These are phyloP conservation scores for Musa troglodytarum DNA, from an alignment of 176 grass and related monocot species.

Conservation along the genomic window DNA sequence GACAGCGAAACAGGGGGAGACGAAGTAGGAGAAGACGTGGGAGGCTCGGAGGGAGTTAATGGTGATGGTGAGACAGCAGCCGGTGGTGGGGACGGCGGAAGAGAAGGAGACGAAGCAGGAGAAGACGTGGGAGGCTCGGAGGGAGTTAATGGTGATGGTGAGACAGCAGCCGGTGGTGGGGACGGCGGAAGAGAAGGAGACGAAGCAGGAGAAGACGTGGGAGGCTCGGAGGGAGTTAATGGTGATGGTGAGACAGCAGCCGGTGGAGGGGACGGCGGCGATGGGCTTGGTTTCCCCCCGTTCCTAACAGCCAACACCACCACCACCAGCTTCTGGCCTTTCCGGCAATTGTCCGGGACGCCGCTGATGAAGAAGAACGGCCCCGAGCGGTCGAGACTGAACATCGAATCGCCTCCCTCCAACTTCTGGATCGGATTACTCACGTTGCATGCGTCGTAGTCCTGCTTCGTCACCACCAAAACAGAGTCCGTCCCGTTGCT, in stretches of 20 bases:
- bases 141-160: too few relatives aligned
- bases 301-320: slow-evolving; percentile 5
- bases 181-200: not conserved
- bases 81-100: too few relatives aligned
- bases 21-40: too few relatives aligned
- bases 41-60: too few relatives aligned
- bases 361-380: slow-evolving; percentile 47
- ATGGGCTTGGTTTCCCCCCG: not conserved
- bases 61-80: too few relatives aligned
- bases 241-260: slow-evolving; percentile 5
- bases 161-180: too few relatives aligned
- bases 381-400: slow-evolving; percentile 10
- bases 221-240: not conserved
- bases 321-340: slow-evolving; percentile 36
- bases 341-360: slow-evolving; percentile 21
- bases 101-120: too few relatives aligned
- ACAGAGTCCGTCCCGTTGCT: slow-evolving; percentile 32
- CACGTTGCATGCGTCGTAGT: slow-evolving; percentile 31
- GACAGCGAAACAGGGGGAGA: not conserved
- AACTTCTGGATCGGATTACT: slow-evolving; percentile 24
- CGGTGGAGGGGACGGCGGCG: not conserved
- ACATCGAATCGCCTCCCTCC: slow-evolving; percentile 26
- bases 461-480: slow-evolving; percentile 27
- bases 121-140: too few relatives aligned
- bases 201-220: not conserved